Conservation (phyloP, 2,329 filamentous ascomycete genomes). For the Orbilia ellipsospora region DNA sequence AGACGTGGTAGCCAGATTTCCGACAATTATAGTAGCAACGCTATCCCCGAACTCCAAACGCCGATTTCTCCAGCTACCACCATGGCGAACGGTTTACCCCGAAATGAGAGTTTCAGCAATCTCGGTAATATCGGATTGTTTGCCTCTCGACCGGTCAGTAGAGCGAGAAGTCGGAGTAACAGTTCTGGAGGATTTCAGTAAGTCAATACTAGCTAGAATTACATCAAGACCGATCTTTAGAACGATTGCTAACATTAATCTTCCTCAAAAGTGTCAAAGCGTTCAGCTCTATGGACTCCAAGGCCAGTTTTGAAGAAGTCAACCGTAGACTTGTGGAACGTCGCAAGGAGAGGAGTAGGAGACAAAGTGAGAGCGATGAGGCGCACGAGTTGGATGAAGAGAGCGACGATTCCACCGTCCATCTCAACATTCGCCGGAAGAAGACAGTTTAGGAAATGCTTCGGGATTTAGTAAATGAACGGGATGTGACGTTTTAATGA, state of each 20-base stretch:
- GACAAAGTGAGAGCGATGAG: constrained; percentile 55
- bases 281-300: constrained; percentile 61
- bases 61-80: constrained; percentile 23
- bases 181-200: constrained; percentile 69
- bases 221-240: too few species aligned
- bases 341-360: constrained; percentile 64
- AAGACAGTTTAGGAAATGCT: constrained; percentile 54
- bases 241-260: constrained; percentile 3
- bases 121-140: constrained; percentile 89
- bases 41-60: constrained; percentile 39
- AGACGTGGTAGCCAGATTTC: constrained; percentile 56
- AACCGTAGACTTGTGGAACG: constrained; percentile 67
- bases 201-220: constrained; percentile 66
- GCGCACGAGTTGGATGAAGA: constrained; percentile 57
- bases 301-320: constrained; percentile 53
- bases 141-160: constrained; percentile 79
- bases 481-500: constrained; percentile 47
- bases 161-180: constrained; percentile 76
- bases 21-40: constrained; percentile 40
- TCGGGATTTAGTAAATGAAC: constrained; percentile 49
- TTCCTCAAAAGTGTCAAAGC: constrained; percentile 69
- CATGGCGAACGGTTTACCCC: constrained; percentile 65
- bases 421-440: constrained; percentile 54
- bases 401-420: constrained; percentile 60
- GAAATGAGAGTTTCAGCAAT: constrained; percentile 94